phyloP scores from a whole-genome alignment of 805 yeast species.

The Monosporozyma siamensis region DNA sequence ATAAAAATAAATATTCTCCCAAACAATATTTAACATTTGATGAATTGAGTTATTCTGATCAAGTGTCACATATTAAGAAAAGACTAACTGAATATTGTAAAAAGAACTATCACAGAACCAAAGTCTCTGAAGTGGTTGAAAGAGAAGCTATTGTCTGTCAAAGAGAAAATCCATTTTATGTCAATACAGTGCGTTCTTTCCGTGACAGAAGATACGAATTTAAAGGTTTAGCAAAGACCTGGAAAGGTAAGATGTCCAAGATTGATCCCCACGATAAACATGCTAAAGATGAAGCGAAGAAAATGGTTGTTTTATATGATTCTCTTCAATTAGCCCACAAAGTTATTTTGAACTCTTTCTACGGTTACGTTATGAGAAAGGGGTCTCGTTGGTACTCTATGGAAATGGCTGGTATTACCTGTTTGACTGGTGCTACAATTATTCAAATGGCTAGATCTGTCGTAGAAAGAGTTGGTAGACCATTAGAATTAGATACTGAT shows the following conservation, averaged over 20 bases:
- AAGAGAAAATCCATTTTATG: constrained; percentile 94
- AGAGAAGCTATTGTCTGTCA: constrained; percentile 94
- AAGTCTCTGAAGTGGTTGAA: constrained; percentile 73
- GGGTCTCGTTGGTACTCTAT: constrained; percentile 99
- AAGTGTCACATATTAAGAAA: constrained; percentile 64
- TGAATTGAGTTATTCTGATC: constrained; percentile 68
- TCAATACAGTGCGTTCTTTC: constrained; percentile 85
- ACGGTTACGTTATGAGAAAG: constrained; percentile 97
- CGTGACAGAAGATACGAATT: constrained; percentile 95
- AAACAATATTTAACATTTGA: constrained; percentile 58
- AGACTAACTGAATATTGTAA: constrained; percentile 75
- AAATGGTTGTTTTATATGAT: constrained; percentile 89
- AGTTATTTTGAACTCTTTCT: constrained; percentile 90
- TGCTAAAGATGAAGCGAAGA: constrained; percentile 78
- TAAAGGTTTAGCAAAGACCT: constrained; percentile 84
- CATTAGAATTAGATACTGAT: constrained; percentile 93
- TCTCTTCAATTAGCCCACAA: constrained; percentile 95
- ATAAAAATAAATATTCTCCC: constrained; percentile 44
- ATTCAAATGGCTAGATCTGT: constrained; percentile 92
- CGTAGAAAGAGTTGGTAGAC: constrained; percentile 90
- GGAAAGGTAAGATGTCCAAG: constrained; percentile 73
- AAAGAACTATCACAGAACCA: constrained; percentile 74
- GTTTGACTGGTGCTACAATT: constrained; percentile 95
- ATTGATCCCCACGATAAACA: constrained; percentile 46
- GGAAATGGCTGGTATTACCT: constrained; percentile 99